Percentiles rank a stretch among this genome's conserved stretches.
Conservation (phyloP, 805 yeast species). For the Debaryomyces hansenii region DNA sequence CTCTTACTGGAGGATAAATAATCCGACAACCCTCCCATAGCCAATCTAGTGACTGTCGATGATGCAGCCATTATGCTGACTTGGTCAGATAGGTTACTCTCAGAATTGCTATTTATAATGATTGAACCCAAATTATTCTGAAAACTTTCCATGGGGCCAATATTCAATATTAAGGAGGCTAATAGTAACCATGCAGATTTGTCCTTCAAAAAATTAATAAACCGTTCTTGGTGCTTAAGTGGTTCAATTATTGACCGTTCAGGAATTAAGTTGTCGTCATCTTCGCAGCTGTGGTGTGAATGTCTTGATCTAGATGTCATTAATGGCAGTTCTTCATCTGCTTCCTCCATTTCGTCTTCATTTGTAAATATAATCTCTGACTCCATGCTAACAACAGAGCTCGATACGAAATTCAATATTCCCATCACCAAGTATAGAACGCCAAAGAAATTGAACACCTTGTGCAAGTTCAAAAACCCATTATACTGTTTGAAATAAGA, state of each 20-base stretch:
- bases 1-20: slow-evolving; percentile 37
- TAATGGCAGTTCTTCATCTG: slow-evolving; percentile 3
- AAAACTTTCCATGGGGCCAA: slow-evolving; percentile 86
- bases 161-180: slow-evolving; percentile 58
- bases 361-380: slow-evolving; percentile 43
- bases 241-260: slow-evolving; percentile 37
- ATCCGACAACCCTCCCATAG: slow-evolving; percentile 71
- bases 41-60: slow-evolving; percentile 70
- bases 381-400: slow-evolving; percentile 63
- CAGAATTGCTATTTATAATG: slow-evolving; percentile 26
- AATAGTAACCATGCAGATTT: slow-evolving; percentile 64
- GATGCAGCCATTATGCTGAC: slow-evolving; percentile 63
- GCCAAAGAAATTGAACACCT: slow-evolving; percentile 54
- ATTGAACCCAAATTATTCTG: slow-evolving; percentile 81
- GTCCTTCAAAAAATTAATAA: slow-evolving; percentile 46
- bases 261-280: slow-evolving; percentile 28
- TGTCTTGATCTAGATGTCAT: not conserved
- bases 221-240: slow-evolving; percentile 34
- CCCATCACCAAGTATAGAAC: slow-evolving; percentile 57
- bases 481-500: slow-evolving; percentile 28
- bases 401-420: slow-evolving; percentile 58
- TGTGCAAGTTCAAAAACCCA: slow-evolving; percentile 43
- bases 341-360: slow-evolving; percentile 16
- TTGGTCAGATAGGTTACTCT: slow-evolving; percentile 38
- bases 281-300: slow-evolving; percentile 5